Evolutionary conservation across 176 grass and related monocot species (phyloP).

Genomic region (Musa acuminata): DNA sequence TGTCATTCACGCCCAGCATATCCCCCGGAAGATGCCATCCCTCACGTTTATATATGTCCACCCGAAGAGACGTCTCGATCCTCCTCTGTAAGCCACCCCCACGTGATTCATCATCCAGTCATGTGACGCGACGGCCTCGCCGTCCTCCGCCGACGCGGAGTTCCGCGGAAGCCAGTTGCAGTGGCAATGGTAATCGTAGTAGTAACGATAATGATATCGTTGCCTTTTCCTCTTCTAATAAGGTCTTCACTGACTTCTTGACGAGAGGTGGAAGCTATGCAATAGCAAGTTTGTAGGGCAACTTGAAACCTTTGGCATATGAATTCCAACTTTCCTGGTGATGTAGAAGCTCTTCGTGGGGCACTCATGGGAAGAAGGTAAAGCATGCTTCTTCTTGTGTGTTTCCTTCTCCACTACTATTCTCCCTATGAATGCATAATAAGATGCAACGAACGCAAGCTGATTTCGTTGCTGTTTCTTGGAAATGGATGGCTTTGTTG

Average conservation of each 20-base stretch:
- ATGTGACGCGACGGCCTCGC: neutral
- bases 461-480: too few species aligned
- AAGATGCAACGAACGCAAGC: too few species aligned
- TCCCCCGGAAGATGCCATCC: neutral
- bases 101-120: neutral
- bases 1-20: neutral
- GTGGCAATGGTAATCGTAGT: too few species aligned
- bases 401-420: too few species aligned
- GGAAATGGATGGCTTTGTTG: too few species aligned
- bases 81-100: neutral
- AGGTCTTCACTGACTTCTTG: neutral
- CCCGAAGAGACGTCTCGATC: neutral
- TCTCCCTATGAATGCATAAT: too few species aligned
- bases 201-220: too few species aligned
- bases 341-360: neutral
- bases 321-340: neutral
- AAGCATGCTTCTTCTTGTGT: too few species aligned
- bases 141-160: neutral
- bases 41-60: neutral
- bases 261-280: too few species aligned
- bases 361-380: neutral
- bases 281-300: neutral
- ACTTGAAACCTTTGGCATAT: constrained; percentile 12
- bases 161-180: too few species aligned
- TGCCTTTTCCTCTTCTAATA: too few species aligned